Evolutionary conservation across 2,329 filamentous ascomycete genomes (phyloP).

Genomic region (Fusarium goolgardi): DNA sequence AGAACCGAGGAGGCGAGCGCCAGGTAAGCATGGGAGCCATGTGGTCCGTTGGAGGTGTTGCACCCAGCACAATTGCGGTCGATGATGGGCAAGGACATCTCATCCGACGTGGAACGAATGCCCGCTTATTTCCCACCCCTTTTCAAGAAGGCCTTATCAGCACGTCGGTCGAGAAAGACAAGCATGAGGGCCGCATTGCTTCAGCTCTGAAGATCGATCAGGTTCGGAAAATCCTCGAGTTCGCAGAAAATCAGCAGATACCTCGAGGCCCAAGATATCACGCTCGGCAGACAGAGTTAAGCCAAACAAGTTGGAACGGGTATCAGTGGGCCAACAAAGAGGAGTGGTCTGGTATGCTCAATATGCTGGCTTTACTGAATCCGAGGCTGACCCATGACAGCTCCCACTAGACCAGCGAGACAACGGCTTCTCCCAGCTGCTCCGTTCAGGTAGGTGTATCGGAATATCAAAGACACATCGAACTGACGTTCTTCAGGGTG

Average conservation of each 20-base stretch:
- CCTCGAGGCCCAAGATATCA: conserved; percentile 9
- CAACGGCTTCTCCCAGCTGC: conserved; percentile 69
- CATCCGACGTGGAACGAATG: conserved; percentile 77
- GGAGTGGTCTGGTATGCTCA: conserved; percentile 18
- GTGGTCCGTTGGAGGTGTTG: conserved; percentile 81
- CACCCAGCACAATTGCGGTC: conserved; percentile 65
- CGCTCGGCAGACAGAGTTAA: conserved; percentile 6
- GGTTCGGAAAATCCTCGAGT: conserved; percentile 72
- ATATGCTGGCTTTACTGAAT: neutral
- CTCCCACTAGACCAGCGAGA: conserved; percentile 21
- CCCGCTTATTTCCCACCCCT: conserved; percentile 70
- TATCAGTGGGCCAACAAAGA: conserved; percentile 42
- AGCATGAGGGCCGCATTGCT: conserved; percentile 80
- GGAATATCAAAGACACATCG: neutral
- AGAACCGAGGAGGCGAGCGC: conserved; percentile 48
- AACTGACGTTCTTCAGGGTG: conserved; percentile 65
- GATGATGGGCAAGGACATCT: conserved; percentile 73
- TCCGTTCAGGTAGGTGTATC: conserved; percentile 77
- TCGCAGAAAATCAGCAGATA: conserved; percentile 47
- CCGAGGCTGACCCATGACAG: conserved; percentile 31
- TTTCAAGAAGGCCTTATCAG: conserved; percentile 58
- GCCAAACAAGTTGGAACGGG: conserved; percentile 45
- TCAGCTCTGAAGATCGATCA: conserved; percentile 84
- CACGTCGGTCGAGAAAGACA: conserved; percentile 70
- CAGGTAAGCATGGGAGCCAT: conserved; percentile 75